A percentile compares a stretch with the other conserved stretches of the same genome.
Evolutionary conservation across 1,139 yeast species (phyloP).

Genomic region (Cylindricascospora bacillispora): DNA sequence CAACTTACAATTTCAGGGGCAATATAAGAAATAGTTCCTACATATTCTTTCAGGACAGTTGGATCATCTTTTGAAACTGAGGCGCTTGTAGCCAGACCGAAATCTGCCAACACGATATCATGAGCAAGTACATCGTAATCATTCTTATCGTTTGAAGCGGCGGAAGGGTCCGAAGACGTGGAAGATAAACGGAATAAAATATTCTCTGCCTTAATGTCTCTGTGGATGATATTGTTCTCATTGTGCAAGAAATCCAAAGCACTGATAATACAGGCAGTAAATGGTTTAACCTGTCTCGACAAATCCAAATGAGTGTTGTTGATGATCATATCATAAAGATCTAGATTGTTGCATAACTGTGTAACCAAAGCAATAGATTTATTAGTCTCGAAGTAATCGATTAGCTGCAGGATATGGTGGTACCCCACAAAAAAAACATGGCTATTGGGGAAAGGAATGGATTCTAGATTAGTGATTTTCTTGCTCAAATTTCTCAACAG

Average conservation of each 20-base stretch:
- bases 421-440: constrained; percentile 29
- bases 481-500: constrained; percentile 16
- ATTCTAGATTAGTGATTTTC: constrained; percentile 16
- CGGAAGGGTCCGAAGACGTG: neutral
- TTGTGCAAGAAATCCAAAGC: constrained; percentile 62
- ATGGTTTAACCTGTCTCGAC: constrained; percentile 36
- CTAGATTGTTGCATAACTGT: constrained; percentile 58
- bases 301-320: constrained; percentile 32
- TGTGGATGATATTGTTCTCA: constrained; percentile 65
- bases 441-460: constrained; percentile 4
- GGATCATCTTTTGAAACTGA: constrained; percentile 3
- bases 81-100: constrained; percentile 36
- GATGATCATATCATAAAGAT: constrained; percentile 48
- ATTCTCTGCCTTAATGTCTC: constrained; percentile 87
- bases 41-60: constrained; percentile 30
- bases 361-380: constrained; percentile 50
- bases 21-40: constrained; percentile 67
- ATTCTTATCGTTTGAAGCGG: constrained; percentile 1
- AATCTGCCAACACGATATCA: constrained; percentile 55
- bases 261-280: constrained; percentile 32
- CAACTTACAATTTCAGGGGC: constrained; percentile 53
- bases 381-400: constrained; percentile 60
- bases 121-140: constrained; percentile 26
- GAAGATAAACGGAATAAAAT: constrained; percentile 36
- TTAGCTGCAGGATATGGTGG: constrained; percentile 48